phyloP scores from a whole-genome alignment of 441 rosid species.

The Hypseocharis bilobata region DNA sequence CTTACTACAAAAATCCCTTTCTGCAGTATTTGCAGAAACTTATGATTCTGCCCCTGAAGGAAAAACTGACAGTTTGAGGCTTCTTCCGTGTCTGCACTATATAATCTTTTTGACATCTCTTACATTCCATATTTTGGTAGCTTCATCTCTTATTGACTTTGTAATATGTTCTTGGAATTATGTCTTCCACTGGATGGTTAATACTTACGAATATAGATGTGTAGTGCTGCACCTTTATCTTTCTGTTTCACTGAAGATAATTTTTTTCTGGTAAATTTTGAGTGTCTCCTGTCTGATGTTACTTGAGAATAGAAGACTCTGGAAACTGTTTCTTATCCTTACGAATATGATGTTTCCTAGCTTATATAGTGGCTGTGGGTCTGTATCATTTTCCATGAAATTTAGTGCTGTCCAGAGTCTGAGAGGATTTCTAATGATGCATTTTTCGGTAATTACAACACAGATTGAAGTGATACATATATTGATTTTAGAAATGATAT shows the following conservation, averaged over 20 bases:
- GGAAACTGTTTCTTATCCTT: neutral
- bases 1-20: too few relatives aligned
- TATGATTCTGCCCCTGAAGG: too few relatives aligned
- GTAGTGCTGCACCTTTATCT: neutral
- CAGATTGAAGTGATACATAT: neutral
- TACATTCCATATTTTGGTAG: neutral
- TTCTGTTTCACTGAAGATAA: neutral
- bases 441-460: neutral
- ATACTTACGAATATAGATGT: neutral
- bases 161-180: neutral
- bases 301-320: neutral
- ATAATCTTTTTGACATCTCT: neutral
- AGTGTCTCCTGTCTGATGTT: neutral
- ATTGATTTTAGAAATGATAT: neutral
- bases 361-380: neutral
- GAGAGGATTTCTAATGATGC: neutral
- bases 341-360: neutral
- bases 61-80: too few relatives aligned
- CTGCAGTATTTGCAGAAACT: too few relatives aligned
- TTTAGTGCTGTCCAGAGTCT: neutral
- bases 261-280: neutral
- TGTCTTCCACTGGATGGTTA: neutral
- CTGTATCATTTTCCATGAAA: neutral
- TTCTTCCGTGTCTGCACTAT: too few relatives aligned
- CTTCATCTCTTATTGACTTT: neutral